Percentiles rank a stretch among this genome's conserved stretches.
Conservation (phyloP, 1,284 basidiomycete species). For the Leccinum fuscescens region DNA sequence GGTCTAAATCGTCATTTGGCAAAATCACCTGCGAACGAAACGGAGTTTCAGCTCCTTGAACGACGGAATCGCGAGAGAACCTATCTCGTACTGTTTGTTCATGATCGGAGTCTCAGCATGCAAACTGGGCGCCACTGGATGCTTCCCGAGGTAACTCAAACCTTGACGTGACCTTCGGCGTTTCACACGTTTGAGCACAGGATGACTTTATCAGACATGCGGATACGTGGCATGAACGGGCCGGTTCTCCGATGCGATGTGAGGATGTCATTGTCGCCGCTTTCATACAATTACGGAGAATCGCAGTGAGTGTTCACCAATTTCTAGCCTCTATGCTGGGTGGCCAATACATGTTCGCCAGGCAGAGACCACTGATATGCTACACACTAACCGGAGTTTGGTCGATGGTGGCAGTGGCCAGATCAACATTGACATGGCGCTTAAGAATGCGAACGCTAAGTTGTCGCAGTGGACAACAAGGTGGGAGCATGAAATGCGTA, state of each 20-base stretch:
- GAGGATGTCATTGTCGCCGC: slow-evolving; percentile 78
- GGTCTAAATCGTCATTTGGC: slow-evolving; percentile 67
- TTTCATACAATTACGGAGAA: slow-evolving; percentile 70
- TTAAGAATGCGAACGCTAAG: slow-evolving; percentile 68
- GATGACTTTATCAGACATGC: slow-evolving; percentile 70
- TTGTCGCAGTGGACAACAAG: slow-evolving; percentile 65
- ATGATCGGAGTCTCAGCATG: slow-evolving; percentile 78
- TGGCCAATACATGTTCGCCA: slow-evolving; percentile 28
- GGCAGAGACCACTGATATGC: slow-evolving; percentile 75
- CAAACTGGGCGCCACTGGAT: slow-evolving; percentile 83
- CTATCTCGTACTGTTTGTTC: slow-evolving; percentile 78
- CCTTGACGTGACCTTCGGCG: slow-evolving; percentile 1
- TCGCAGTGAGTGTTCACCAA: slow-evolving; percentile 52
- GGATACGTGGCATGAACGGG: slow-evolving; percentile 65
- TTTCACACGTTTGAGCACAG: slow-evolving; percentile 22
- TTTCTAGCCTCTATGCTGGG: slow-evolving; percentile 1
- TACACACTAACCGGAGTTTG: slow-evolving; percentile 54
- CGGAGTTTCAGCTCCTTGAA: slow-evolving; percentile 61
- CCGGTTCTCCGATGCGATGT: slow-evolving; percentile 54
- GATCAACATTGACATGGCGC: slow-evolving; percentile 66
- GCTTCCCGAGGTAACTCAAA: slow-evolving; percentile 59
- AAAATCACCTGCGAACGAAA: slow-evolving; percentile 54
- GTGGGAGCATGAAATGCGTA: slow-evolving; percentile 69
- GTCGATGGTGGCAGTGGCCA: slow-evolving; percentile 49
- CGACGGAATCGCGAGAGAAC: slow-evolving; percentile 80